phyloP scores from a whole-genome alignment of 1,284 basidiomycete genomes.

The Marasmius sp. region DNA sequence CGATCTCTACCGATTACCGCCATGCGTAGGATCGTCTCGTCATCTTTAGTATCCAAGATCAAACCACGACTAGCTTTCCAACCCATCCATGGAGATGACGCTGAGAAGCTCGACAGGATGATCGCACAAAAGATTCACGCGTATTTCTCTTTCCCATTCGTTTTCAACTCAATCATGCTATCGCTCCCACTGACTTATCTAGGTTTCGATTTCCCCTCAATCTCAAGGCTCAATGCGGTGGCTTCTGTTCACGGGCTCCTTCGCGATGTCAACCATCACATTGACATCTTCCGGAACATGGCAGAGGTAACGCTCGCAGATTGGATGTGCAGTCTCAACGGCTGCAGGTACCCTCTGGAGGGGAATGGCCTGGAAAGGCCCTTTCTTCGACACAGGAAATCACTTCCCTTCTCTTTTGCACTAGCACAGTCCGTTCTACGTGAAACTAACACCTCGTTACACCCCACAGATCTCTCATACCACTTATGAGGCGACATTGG shows the following conservation, averaged over 20 bases:
- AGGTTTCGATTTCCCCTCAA: conserved; percentile 27
- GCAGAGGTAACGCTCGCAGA: conserved; percentile 31
- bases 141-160: conserved; percentile 22
- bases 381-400: conserved; percentile 1
- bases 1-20: conserved; percentile 23
- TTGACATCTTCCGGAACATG: conserved; percentile 22
- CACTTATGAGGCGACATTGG: no score
- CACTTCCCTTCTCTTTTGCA: conserved; percentile 7
- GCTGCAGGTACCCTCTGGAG: conserved; percentile 23
- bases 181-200: conserved; percentile 18
- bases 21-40: conserved; percentile 23
- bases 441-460: background rate
- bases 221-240: conserved; percentile 24
- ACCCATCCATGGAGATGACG: conserved; percentile 24
- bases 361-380: conserved; percentile 7
- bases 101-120: conserved; percentile 18
- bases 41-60: conserved; percentile 23
- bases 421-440: background rate
- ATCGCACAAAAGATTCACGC: conserved; percentile 21
- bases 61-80: conserved; percentile 27
- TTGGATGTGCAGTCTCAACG: conserved; percentile 28
- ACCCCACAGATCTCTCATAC: background rate
- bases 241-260: conserved; percentile 21
- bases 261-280: conserved; percentile 31
- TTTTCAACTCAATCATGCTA: conserved; percentile 12